Evolutionary conservation across 1,284 basidiomycete species (phyloP).

Genomic region (Farysia itapuensis): DNA sequence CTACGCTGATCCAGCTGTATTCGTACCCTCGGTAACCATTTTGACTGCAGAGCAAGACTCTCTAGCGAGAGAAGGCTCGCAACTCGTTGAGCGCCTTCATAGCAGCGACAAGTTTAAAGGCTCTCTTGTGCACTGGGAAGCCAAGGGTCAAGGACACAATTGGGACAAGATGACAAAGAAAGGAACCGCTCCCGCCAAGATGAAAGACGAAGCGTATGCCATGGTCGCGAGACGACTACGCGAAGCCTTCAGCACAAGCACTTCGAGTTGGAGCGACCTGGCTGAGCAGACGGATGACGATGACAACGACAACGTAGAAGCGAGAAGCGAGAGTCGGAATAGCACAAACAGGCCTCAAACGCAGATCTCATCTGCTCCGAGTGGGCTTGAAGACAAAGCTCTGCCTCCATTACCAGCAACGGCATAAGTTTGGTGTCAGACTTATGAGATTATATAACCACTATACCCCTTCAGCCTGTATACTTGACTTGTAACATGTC

Average conservation of each 20-base stretch:
- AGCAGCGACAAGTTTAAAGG: constrained; percentile 6
- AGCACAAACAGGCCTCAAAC: too few species aligned
- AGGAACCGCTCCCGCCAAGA: constrained; percentile 10
- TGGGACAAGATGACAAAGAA: constrained; percentile 43
- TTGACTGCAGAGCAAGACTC: constrained; percentile 34
- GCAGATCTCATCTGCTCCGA: too few species aligned
- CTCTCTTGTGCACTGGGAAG: constrained; percentile 27
- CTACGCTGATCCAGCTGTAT: constrained; percentile 15
- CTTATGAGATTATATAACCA: too few species aligned
- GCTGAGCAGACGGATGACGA: constrained; percentile 7
- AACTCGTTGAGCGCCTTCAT: constrained; percentile 16
- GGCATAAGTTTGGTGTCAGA: too few species aligned
- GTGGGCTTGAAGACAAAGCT: too few species aligned
- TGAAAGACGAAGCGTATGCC: constrained; percentile 31
- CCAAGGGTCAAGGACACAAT: constrained; percentile 37
- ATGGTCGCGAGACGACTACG: constrained; percentile 17
- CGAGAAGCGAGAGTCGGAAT: too few species aligned
- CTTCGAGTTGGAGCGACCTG: too few species aligned
- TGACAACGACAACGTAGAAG: background rate
- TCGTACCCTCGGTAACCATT: constrained; percentile 26
- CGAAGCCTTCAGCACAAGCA: constrained; percentile 28
- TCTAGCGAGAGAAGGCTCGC: constrained; percentile 23
- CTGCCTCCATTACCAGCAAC: too few species aligned
- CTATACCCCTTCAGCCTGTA: too few species aligned
- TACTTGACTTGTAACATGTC: too few species aligned